These are phyloP conservation scores for Stenocarpella maydis DNA, from an alignment of 2,329 filamentous ascomycete species.

Conservation along the genomic window DNA sequence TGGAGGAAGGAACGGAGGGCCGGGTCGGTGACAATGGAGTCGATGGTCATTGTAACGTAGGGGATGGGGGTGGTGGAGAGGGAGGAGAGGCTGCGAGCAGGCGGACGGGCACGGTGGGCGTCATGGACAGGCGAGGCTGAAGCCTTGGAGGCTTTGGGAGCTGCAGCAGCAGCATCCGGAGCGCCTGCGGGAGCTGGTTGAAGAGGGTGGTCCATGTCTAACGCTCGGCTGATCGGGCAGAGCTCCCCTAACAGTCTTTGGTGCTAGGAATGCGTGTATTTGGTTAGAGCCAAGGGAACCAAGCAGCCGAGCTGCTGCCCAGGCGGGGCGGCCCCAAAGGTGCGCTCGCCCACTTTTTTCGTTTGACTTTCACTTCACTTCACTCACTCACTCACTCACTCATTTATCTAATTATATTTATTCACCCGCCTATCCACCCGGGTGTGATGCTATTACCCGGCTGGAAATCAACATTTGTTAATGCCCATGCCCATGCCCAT, in stretches of 20 bases:
- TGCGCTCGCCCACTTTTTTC: too few relatives aligned
- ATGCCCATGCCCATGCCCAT: background rate
- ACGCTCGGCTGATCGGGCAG: background rate
- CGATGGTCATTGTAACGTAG: slow-evolving; percentile 56
- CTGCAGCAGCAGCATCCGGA: background rate
- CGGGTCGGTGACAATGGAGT: slow-evolving; percentile 69
- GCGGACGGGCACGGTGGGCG: background rate
- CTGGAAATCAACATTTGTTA: background rate
- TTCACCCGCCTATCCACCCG: too few relatives aligned
- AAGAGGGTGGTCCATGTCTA: background rate
- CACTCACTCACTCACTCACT: too few relatives aligned
- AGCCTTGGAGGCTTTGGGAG: background rate
- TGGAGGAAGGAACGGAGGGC: slow-evolving; percentile 73
- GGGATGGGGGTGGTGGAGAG: slow-evolving; percentile 13
- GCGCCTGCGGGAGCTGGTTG: background rate
- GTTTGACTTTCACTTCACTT: too few relatives aligned
- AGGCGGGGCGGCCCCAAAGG: too few relatives aligned
- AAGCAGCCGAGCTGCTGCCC: background rate
- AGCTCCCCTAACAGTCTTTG: background rate
- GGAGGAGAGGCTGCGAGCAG: background rate
- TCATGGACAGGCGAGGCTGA: slow-evolving; percentile 7
- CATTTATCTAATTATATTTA: too few relatives aligned
- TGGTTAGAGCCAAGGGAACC: background rate
- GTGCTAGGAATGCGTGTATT: too few relatives aligned
- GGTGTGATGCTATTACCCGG: too few relatives aligned